Evolutionary conservation across 2,329 filamentous ascomycete species (phyloP).

Genomic region (Claviceps cyperi): DNA sequence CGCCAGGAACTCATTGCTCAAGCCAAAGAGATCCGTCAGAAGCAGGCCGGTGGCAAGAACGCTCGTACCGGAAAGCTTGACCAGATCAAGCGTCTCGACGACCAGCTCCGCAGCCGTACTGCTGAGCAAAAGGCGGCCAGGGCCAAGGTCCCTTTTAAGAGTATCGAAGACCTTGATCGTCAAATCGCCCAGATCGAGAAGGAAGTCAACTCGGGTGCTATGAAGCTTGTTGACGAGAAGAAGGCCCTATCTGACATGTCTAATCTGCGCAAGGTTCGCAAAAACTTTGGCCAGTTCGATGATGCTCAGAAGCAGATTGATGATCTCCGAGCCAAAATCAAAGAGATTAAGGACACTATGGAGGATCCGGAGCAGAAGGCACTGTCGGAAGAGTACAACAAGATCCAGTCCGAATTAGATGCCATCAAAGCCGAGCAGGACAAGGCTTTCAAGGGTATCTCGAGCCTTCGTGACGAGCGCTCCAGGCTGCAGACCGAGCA

Average conservation of each 20-base stretch:
- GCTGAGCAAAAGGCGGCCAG: conserved; percentile 77
- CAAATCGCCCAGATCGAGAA: conserved; percentile 70
- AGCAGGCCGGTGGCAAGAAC: conserved; percentile 79
- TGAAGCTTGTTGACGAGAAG: conserved; percentile 96
- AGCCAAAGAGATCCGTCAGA: conserved; percentile 68
- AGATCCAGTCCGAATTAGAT: conserved; percentile 79
- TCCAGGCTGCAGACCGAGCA: conserved; percentile 72
- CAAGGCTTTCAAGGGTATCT: conserved; percentile 76
- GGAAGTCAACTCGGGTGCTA: conserved; percentile 73
- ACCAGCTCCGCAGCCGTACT: conserved; percentile 73
- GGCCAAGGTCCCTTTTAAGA: conserved; percentile 73
- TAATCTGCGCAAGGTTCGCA: conserved; percentile 72
- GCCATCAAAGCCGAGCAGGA: conserved; percentile 85
- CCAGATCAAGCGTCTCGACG: conserved; percentile 83
- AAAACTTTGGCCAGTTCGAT: conserved; percentile 78
- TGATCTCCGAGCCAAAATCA: conserved; percentile 72
- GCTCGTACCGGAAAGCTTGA: conserved; percentile 66
- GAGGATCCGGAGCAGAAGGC: conserved; percentile 87
- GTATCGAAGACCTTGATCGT: conserved; percentile 69
- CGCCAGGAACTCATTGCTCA: conserved; percentile 75
- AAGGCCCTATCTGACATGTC: conserved; percentile 79
- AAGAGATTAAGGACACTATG: conserved; percentile 74
- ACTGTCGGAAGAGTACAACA: conserved; percentile 71
- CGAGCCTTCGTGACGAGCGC: conserved; percentile 70
- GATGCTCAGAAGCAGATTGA: conserved; percentile 80